Conservation (phyloP, 129 eudicot species). For the Chrysanthemum makinoi region DNA sequence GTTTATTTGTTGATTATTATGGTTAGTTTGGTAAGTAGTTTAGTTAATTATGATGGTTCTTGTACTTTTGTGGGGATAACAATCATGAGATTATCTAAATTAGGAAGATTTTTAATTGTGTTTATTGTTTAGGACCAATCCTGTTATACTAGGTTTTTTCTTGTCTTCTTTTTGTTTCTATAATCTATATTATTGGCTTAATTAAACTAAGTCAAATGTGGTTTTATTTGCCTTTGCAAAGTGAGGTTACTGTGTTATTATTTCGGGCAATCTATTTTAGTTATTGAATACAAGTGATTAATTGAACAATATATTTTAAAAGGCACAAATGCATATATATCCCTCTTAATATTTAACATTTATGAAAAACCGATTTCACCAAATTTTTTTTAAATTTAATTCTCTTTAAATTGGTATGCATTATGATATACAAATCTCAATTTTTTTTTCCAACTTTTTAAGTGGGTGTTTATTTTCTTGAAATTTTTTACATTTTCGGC, state of each 20-base stretch:
- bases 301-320: too few species aligned
- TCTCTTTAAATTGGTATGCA: too few species aligned
- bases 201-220: not conserved
- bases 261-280: not conserved
- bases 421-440: too few species aligned
- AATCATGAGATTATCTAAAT: slow-evolving; percentile 31
- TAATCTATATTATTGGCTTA: not conserved
- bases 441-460: too few species aligned
- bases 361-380: too few species aligned
- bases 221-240: not conserved
- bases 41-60: slow-evolving; percentile 5
- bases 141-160: slow-evolving; percentile 21
- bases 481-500: too few species aligned
- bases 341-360: too few species aligned
- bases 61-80: slow-evolving; percentile 32
- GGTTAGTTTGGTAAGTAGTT: not conserved
- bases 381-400: too few species aligned
- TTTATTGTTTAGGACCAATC: slow-evolving; percentile 34
- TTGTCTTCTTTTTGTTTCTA: not conserved
- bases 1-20: not conserved
- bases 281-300: too few species aligned
- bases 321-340: too few species aligned
- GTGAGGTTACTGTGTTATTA: not conserved
- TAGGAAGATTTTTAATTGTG: slow-evolving; percentile 24
- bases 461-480: too few species aligned